phyloP scores from a whole-genome alignment of 2,329 filamentous ascomycete species.

The Hansfordia pulvinata region DNA sequence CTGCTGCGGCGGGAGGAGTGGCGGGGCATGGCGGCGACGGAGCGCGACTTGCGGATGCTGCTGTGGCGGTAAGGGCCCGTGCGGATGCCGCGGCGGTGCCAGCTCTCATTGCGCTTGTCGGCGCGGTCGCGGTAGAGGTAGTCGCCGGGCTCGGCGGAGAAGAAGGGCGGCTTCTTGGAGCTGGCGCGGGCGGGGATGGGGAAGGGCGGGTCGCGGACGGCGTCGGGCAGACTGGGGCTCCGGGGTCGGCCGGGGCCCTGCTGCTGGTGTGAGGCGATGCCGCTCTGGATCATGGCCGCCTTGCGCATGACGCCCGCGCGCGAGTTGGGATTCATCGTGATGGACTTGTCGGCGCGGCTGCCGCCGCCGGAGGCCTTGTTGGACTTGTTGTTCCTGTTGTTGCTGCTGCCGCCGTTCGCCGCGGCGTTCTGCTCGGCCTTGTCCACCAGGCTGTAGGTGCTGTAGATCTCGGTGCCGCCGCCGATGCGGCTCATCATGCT shows the following conservation, averaged over 20 bases:
- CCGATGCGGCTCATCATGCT: constrained; percentile 19
- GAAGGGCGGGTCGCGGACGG: constrained; percentile 64
- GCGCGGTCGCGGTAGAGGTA: constrained; percentile 71
- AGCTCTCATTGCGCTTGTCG: constrained; percentile 33
- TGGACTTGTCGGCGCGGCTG: constrained; percentile 26
- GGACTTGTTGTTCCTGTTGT: too few relatives aligned
- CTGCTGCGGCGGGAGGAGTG: constrained; percentile 37
- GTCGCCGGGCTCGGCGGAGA: constrained; percentile 50
- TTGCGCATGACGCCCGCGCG: constrained; percentile 56
- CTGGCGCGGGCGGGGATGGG: constrained; percentile 84
- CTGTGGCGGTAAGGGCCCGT: constrained; percentile 37
- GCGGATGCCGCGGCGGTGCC: constrained; percentile 35
- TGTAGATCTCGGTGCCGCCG: constrained; percentile 27
- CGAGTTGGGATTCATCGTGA: constrained; percentile 22
- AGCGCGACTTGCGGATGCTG: constrained; percentile 73
- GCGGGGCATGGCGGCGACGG: constrained; percentile 58
- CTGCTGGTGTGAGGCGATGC: constrained; percentile 57
- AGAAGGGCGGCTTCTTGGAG: constrained; percentile 60
- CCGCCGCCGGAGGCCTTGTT: too few relatives aligned
- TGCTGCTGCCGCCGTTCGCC: too few relatives aligned
- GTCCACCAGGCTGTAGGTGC: constrained; percentile 26
- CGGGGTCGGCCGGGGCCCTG: constrained; percentile 45
- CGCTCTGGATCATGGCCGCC: constrained; percentile 68
- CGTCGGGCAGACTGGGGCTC: constrained; percentile 51
- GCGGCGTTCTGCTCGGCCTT: too few relatives aligned